Conservation (phyloP, 441 rosid genomes). For the Euphorbia corollata region DNA sequence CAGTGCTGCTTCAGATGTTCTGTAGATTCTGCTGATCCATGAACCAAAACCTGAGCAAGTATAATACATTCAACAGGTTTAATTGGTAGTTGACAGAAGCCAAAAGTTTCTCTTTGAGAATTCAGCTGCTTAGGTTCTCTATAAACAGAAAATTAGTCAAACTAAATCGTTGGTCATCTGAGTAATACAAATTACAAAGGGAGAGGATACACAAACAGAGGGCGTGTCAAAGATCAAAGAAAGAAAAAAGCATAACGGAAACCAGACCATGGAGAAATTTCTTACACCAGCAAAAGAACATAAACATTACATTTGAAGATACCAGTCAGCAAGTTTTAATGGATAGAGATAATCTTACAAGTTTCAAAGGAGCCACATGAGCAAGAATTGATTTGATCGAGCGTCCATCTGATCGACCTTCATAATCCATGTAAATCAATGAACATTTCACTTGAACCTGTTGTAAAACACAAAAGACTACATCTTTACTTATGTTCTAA, state of each 20-base stretch:
- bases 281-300: no score
- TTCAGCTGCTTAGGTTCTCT: background rate
- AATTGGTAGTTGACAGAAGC: slow-evolving; percentile 5
- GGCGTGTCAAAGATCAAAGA: background rate
- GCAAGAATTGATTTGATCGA: slow-evolving; percentile 89
- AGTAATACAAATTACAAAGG: background rate
- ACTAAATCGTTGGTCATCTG: background rate
- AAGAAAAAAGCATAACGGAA: background rate
- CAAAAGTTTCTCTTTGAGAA: background rate
- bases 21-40: slow-evolving; percentile 92
- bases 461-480: no score
- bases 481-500: no score
- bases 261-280: background rate
- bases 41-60: slow-evolving; percentile 74
- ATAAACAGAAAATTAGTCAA: background rate
- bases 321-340: background rate
- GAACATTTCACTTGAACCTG: slow-evolving; percentile 93
- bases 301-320: background rate
- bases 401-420: slow-evolving; percentile 94
- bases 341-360: slow-evolving; percentile 46
- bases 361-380: slow-evolving; percentile 88
- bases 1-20: slow-evolving; percentile 97
- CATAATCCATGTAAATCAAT: slow-evolving; percentile 73
- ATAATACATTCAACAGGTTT: slow-evolving; percentile 11
- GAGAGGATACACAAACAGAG: background rate